These are phyloP conservation scores for Orbilia brochopaga DNA, from an alignment of 2,329 filamentous ascomycete species.

Conservation along the genomic window DNA sequence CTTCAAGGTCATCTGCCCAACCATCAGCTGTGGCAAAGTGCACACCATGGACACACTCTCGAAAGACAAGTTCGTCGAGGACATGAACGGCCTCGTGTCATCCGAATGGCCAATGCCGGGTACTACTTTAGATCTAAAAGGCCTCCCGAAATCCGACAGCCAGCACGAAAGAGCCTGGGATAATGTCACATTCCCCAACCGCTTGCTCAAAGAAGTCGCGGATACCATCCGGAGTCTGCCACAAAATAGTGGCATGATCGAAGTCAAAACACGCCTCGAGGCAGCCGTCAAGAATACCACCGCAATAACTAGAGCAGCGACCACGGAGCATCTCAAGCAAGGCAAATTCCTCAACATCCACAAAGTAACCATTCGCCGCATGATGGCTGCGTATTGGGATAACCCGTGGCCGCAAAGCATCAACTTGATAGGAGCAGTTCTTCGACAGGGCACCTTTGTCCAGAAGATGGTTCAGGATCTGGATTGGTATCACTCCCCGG, in stretches of 20 bases:
- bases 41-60: slow-evolving; percentile 67
- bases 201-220: slow-evolving; percentile 63
- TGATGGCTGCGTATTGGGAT: slow-evolving; percentile 75
- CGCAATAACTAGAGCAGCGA: slow-evolving; percentile 59
- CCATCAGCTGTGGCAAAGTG: slow-evolving; percentile 60
- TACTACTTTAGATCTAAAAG: slow-evolving; percentile 67
- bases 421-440: slow-evolving; percentile 52
- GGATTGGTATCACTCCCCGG: slow-evolving; percentile 53
- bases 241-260: slow-evolving; percentile 61
- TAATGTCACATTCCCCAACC: slow-evolving; percentile 65
- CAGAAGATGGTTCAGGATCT: slow-evolving; percentile 53
- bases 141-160: slow-evolving; percentile 60
- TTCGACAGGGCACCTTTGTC: slow-evolving; percentile 53
- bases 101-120: slow-evolving; percentile 68
- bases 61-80: slow-evolving; percentile 68
- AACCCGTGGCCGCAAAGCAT: slow-evolving; percentile 60
- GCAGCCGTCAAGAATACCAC: slow-evolving; percentile 58
- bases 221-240: slow-evolving; percentile 56
- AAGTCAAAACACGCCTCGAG: slow-evolving; percentile 64
- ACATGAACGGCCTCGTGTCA: slow-evolving; percentile 63
- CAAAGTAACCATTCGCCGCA: slow-evolving; percentile 65
- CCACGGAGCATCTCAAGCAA: slow-evolving; percentile 12
- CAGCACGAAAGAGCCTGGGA: slow-evolving; percentile 52
- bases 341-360: slow-evolving; percentile 50
- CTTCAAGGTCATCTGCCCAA: slow-evolving; percentile 63